Percentiles rank a stretch among this genome's conserved stretches.
Evolutionary conservation across 441 rosid species (phyloP).

Genomic region (Dalechampia spathulata): DNA sequence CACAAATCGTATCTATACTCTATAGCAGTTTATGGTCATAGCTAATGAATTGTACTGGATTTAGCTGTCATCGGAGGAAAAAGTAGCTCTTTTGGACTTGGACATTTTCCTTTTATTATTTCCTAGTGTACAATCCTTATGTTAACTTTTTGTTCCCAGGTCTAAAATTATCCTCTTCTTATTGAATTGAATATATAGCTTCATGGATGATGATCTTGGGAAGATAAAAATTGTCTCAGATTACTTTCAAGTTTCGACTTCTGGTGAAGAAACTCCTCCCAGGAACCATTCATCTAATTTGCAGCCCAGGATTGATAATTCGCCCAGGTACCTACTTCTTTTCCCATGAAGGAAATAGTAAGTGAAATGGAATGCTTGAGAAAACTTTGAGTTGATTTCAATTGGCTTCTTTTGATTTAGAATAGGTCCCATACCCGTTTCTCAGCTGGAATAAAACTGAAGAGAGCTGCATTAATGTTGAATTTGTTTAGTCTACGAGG

Average conservation of each 20-base stretch:
- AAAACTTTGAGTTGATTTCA: constrained; percentile 18
- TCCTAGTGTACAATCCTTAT: neutral
- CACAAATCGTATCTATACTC: too few species aligned
- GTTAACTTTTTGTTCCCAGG: constrained; percentile 6
- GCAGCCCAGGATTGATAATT: constrained; percentile 24
- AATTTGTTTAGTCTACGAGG: constrained; percentile 61
- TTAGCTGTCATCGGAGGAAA: too few species aligned
- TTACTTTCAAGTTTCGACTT: constrained; percentile 59
- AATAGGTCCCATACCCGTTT: constrained; percentile 39
- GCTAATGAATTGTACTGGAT: neutral
- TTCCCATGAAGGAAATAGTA: neutral
- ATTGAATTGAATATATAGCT: constrained; percentile 19
- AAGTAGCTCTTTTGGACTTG: neutral
- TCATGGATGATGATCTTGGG: constrained; percentile 68
- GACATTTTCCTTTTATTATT: neutral
- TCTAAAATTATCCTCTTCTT: constrained; percentile 12
- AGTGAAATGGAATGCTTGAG: neutral
- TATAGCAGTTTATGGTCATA: too few species aligned
- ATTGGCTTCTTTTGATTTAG: constrained; percentile 38
- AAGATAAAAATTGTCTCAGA: constrained; percentile 60
- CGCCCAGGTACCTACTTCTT: constrained; percentile 33
- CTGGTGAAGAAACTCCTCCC: constrained; percentile 29
- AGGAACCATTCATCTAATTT: constrained; percentile 32
- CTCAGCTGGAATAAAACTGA: constrained; percentile 41
- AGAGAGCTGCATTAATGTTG: constrained; percentile 60